phyloP scores from a whole-genome alignment of 306 rosid species.

The Coriaria nepalensis region DNA sequence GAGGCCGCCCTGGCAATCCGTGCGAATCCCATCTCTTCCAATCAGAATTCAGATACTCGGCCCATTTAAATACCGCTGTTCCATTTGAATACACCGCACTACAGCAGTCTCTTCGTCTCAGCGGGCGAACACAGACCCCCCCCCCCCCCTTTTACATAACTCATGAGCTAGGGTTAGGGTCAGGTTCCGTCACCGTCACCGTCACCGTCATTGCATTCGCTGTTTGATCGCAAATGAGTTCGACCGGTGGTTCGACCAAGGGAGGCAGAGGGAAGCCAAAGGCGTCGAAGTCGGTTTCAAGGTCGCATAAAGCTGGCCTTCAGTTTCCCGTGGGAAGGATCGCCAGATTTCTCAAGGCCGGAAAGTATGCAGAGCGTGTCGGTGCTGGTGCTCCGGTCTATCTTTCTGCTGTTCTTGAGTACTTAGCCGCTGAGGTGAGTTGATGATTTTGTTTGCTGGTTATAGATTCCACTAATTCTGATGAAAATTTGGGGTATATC shows the following conservation, averaged over 20 bases:
- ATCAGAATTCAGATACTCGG: not conserved
- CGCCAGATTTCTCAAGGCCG: conserved; percentile 69
- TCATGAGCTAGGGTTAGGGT: conserved; percentile 29
- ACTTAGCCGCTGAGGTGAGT: conserved; percentile 74
- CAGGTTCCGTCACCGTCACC: not conserved
- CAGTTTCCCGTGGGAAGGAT: conserved; percentile 88
- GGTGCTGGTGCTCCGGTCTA: conserved; percentile 94
- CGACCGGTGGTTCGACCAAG: conserved; percentile 47
- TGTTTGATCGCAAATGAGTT: conserved; percentile 37
- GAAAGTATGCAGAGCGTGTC: conserved; percentile 84
- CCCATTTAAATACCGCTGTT: conserved; percentile 16
- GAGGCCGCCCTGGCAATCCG: conserved; percentile 23
- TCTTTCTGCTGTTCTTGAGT: conserved; percentile 80
- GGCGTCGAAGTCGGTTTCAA: conserved; percentile 70
- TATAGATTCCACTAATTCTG: not conserved
- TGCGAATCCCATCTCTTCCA: conserved; percentile 3
- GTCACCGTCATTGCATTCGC: too few relatives aligned
- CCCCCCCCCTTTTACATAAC: not conserved
- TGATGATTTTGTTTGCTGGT: not conserved
- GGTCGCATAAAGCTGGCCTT: conserved; percentile 75
- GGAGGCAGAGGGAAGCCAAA: conserved; percentile 95
- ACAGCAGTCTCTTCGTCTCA: too few relatives aligned
- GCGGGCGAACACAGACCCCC: too few relatives aligned
- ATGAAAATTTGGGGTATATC: not conserved
- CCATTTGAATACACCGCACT: not conserved